These are phyloP conservation scores for Helianthus tuberosus DNA, from an alignment of 129 eudicot species.

Conservation along the genomic window DNA sequence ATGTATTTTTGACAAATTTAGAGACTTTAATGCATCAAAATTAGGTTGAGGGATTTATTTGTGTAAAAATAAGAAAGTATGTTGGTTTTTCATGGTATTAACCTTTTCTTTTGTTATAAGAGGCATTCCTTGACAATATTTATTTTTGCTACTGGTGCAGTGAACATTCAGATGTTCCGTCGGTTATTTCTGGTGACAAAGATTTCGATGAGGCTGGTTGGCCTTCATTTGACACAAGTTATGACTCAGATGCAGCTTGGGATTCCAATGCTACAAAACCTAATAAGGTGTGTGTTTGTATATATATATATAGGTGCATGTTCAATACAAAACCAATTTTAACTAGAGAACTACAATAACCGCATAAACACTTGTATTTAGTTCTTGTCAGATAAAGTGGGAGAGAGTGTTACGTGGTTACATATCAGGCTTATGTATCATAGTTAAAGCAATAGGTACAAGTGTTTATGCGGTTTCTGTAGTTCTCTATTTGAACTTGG, in stretches of 20 bases:
- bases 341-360: too few relatives aligned
- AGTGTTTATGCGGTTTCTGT: too few relatives aligned
- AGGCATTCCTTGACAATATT: background rate
- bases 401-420: too few relatives aligned
- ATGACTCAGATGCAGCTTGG: conserved; percentile 73
- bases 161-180: conserved; percentile 56
- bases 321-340: too few relatives aligned
- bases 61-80: background rate
- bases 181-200: conserved; percentile 55
- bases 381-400: too few relatives aligned
- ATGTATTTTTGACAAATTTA: background rate
- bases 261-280: conserved; percentile 44
- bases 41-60: background rate
- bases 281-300: conserved; percentile 46
- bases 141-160: conserved; percentile 42
- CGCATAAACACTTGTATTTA: too few relatives aligned
- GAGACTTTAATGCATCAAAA: background rate
- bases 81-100: background rate
- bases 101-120: background rate
- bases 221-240: conserved; percentile 67
- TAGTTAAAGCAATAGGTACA: too few relatives aligned
- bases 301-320: background rate
- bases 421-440: too few relatives aligned
- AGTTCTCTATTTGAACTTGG: too few relatives aligned
- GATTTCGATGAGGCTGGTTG: conserved; percentile 61